These are phyloP conservation scores for Crataegus laevigata DNA, from an alignment of 306 rosid species.

Conservation along the genomic window DNA sequence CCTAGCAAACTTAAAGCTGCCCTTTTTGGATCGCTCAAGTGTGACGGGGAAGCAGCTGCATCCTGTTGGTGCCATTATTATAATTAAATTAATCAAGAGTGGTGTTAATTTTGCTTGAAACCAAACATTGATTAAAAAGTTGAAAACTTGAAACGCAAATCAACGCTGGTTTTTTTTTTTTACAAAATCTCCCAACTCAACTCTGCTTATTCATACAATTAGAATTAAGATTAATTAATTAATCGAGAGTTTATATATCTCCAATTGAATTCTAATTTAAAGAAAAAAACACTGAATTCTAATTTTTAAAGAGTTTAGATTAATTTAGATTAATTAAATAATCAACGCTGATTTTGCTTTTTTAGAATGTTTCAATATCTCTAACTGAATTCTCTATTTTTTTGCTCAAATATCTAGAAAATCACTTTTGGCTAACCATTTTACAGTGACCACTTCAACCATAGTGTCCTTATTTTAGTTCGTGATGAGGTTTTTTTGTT, in stretches of 20 bases:
- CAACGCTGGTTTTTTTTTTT: not conserved
- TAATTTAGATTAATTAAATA: too few relatives aligned
- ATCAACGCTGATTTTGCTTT: not conserved
- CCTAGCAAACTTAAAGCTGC: constrained; percentile 11
- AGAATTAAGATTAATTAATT: not conserved
- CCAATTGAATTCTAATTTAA: not conserved
- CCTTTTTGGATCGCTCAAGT: constrained; percentile 4
- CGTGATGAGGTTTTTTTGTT: not conserved
- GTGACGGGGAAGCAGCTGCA: constrained; percentile 36
- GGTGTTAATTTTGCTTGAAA: not conserved
- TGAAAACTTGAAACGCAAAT: not conserved
- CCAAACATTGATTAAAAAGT: not conserved
- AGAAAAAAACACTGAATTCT: too few relatives aligned
- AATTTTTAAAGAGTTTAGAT: too few relatives aligned
- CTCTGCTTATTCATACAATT: not conserved
- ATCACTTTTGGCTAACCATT: not conserved
- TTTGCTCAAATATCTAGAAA: not conserved
- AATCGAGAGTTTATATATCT: not conserved
- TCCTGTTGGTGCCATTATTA: constrained; percentile 11
- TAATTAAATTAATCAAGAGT: not conserved
- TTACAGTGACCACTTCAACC: not conserved
- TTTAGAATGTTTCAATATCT: not conserved
- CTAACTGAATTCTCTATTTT: not conserved
- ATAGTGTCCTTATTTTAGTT: not conserved
- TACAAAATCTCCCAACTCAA: not conserved